Evolutionary conservation across 805 yeast species (phyloP), one percentile per base, ranked within the genome.

Genomic region (Monosporozyma siamensis): DNA sequence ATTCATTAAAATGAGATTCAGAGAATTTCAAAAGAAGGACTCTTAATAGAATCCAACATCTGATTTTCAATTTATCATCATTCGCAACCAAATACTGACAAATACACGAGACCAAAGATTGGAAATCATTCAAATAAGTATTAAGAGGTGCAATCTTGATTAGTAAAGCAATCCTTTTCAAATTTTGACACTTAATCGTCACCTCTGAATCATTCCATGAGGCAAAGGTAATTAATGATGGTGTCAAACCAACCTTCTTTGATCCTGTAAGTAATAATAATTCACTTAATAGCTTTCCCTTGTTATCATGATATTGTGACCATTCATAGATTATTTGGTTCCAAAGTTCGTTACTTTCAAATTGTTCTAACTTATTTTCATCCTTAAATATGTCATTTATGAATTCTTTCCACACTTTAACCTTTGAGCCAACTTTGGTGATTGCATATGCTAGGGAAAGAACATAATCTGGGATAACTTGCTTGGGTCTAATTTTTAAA

Each of bases 171-270:
- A 86, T 68, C 41, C 94, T 71, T 43, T 74, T 73, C 38, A 89
- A 55, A 36, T 78, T 74, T 46, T 66, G 64, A 2, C 70, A 63
- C 48, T 77, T 77, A 21, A 65, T 63, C 29, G 72, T 72, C 11
- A 74, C 68, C 50, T 83, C 92, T 12, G 80, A 74, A 44, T 82
- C 87, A 46, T 78, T 80, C 78, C 89, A 81, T 2, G 59, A 50
- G 29, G 74, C 79, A 61, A 85, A 86, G 4, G 62, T 55, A 11
- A 55, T 56, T 9, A 83, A 66, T 17, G 80, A 78, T 3, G 82
- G 72, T 0, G 79, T 63, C 6, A 75, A 69, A 8, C 69, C 61
- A 34, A 60, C 64, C 18, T 77, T 58, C 38, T 74, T 71, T 1
- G 70, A 51, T 11, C 53, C 56, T 6, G 55, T 52, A 1, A 51